Evolutionary conservation across 1,139 yeast genomes (phyloP).

Genomic region (Taiozyma sp.): DNA sequence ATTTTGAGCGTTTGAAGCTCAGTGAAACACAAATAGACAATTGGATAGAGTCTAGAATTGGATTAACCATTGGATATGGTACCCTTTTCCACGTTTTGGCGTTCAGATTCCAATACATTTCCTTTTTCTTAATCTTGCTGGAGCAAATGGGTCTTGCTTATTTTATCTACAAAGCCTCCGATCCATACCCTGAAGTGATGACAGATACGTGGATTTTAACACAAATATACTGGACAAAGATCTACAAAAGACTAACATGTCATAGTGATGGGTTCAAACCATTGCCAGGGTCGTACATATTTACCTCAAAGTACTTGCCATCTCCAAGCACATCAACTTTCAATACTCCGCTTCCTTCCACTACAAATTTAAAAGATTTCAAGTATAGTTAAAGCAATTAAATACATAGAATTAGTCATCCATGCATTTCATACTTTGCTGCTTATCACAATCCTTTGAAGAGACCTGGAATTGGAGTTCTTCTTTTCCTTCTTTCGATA

Average conservation of each 20-base stretch:
- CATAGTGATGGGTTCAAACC: conserved; percentile 14
- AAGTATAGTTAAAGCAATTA: neutral
- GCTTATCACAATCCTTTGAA: neutral
- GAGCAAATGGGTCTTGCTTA: conserved; percentile 14
- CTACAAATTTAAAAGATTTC: neutral
- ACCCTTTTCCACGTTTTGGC: conserved; percentile 5
- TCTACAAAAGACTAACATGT: conserved; percentile 4
- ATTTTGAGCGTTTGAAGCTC: conserved; percentile 14
- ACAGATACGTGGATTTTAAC: conserved; percentile 15
- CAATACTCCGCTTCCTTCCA: conserved; percentile 5
- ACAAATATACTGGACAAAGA: conserved; percentile 13
- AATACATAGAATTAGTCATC: too few species aligned
- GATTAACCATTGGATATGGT: conserved; percentile 15
- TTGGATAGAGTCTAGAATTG: conserved; percentile 19
- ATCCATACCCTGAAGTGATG: conserved; percentile 14
- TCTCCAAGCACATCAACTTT: conserved; percentile 3
- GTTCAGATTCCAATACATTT: conserved; percentile 6
- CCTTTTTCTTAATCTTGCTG: conserved; percentile 9
- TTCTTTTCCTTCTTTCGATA: too few species aligned
- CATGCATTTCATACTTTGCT: neutral
- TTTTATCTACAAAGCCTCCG: conserved; percentile 13
- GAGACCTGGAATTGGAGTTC: too few species aligned
- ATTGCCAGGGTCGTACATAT: conserved; percentile 6
- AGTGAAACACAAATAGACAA: conserved; percentile 8
- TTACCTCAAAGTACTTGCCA: neutral